phyloP scores from a whole-genome alignment of 2,329 filamentous ascomycete genomes.

The Sporothrix euskadiensis region DNA sequence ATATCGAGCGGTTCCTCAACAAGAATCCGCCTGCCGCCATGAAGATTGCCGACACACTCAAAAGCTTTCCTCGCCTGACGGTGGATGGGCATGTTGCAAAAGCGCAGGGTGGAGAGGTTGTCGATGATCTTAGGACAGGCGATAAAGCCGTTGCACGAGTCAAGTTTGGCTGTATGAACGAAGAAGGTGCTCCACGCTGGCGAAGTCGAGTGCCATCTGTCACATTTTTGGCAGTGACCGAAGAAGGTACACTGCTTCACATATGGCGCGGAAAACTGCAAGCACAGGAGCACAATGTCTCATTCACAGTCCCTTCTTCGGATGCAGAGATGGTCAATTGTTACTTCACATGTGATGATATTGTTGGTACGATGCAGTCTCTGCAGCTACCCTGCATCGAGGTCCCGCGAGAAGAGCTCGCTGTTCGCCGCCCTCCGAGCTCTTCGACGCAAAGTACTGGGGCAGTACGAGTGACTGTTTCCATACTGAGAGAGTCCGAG shows the following conservation, averaged over 20 bases:
- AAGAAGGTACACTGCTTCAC: conserved; percentile 67
- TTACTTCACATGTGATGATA: conserved; percentile 79
- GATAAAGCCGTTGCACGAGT: conserved; percentile 48
- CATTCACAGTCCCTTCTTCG: conserved; percentile 59
- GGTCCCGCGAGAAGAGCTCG: neutral
- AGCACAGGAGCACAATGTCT: conserved; percentile 57
- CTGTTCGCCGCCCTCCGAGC: neutral
- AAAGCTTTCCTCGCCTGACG: conserved; percentile 65
- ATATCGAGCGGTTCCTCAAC: conserved; percentile 74
- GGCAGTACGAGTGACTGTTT: neutral
- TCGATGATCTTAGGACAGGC: conserved; percentile 39
- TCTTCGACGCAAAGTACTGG: neutral
- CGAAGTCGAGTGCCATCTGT: conserved; percentile 64
- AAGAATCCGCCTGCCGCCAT: conserved; percentile 82
- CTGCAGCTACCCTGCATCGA: conserved; percentile 30
- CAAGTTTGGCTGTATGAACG: conserved; percentile 71
- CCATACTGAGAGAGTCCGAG: neutral
- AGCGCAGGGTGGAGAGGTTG: conserved; percentile 28
- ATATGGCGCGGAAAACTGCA: conserved; percentile 65
- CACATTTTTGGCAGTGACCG: conserved; percentile 72
- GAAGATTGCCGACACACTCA: conserved; percentile 64
- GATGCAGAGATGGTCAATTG: conserved; percentile 61
- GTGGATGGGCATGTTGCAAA: conserved; percentile 40
- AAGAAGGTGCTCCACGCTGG: conserved; percentile 61
- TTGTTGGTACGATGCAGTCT: conserved; percentile 61